Conservation (phyloP, 179 eudicot species). For the Patellifolia procumbens region DNA sequence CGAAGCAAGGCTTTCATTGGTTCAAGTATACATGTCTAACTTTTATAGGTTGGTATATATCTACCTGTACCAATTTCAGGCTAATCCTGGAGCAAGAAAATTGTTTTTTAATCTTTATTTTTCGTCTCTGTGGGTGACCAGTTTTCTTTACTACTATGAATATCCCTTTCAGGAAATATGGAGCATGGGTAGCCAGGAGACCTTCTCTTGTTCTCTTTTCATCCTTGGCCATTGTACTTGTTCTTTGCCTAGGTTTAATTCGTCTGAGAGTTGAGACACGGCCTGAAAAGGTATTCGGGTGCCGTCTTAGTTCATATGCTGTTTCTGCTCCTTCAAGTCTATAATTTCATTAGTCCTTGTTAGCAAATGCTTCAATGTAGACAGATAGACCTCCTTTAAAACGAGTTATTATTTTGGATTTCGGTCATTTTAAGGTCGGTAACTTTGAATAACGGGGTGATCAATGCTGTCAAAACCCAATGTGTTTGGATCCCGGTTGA, state of each 20-base stretch:
- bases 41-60: slow-evolving; percentile 69
- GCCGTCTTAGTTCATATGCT: slow-evolving; percentile 6
- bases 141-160: background rate
- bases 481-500: too few relatives aligned
- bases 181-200: slow-evolving; percentile 88
- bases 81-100: background rate
- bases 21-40: slow-evolving; percentile 87
- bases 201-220: slow-evolving; percentile 74
- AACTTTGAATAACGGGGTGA: too few relatives aligned
- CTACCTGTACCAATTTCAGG: slow-evolving; percentile 16
- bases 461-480: too few relatives aligned
- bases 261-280: slow-evolving; percentile 94
- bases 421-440: too few relatives aligned
- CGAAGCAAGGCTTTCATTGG: slow-evolving; percentile 83
- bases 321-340: slow-evolving; percentile 6
- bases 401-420: too few relatives aligned
- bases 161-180: slow-evolving; percentile 76
- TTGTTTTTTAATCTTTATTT: background rate
- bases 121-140: background rate
- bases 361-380: background rate
- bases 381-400: too few relatives aligned
- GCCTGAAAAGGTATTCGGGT: slow-evolving; percentile 83
- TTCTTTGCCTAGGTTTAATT: slow-evolving; percentile 81
- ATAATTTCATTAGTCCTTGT: background rate
- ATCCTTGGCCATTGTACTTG: slow-evolving; percentile 64